Percentiles rank a stretch among this genome's conserved stretches.
Conservation (phyloP, 2,329 filamentous ascomycete species). For the Pezicula radicicola region DNA sequence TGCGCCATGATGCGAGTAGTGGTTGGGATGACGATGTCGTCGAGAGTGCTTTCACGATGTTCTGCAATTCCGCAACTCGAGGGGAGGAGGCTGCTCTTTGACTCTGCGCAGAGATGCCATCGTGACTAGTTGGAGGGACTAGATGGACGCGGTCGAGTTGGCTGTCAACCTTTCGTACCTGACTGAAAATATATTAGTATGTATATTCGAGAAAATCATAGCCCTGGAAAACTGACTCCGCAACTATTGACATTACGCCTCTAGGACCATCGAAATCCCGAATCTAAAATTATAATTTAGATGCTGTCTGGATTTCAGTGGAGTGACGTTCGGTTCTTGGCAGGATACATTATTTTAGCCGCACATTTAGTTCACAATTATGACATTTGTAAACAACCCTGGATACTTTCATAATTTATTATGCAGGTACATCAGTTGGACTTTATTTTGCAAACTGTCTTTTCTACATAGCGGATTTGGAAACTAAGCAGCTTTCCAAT, state of each 20-base stretch:
- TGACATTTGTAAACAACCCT: too few relatives aligned
- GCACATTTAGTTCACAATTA: too few relatives aligned
- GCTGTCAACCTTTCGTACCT: slow-evolving; percentile 60
- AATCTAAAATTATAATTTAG: not conserved
- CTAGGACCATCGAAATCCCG: slow-evolving; percentile 9
- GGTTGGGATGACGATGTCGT: slow-evolving; percentile 62
- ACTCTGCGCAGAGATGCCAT: slow-evolving; percentile 26
- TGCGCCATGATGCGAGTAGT: slow-evolving; percentile 55
- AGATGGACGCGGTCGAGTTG: slow-evolving; percentile 63
- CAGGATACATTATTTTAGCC: not conserved
- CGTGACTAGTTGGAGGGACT: slow-evolving; percentile 39
- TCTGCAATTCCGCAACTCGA: slow-evolving; percentile 60
- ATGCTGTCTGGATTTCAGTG: not conserved
- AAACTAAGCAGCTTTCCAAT: too few relatives aligned
- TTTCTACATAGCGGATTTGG: too few relatives aligned
- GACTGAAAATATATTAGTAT: slow-evolving; percentile 25
- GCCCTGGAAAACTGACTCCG: slow-evolving; percentile 35
- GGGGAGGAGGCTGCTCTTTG: slow-evolving; percentile 38
- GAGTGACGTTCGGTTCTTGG: not conserved
- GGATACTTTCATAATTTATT: too few relatives aligned
- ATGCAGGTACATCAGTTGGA: too few relatives aligned
- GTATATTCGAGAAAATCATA: slow-evolving; percentile 3
- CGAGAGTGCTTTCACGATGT: slow-evolving; percentile 68
- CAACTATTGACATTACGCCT: slow-evolving; percentile 40
- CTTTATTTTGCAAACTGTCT: too few relatives aligned